Base-by-base conservation (phyloP, 2,329 filamentous ascomycete species). In the Tolypocladium nubicola region DNA sequence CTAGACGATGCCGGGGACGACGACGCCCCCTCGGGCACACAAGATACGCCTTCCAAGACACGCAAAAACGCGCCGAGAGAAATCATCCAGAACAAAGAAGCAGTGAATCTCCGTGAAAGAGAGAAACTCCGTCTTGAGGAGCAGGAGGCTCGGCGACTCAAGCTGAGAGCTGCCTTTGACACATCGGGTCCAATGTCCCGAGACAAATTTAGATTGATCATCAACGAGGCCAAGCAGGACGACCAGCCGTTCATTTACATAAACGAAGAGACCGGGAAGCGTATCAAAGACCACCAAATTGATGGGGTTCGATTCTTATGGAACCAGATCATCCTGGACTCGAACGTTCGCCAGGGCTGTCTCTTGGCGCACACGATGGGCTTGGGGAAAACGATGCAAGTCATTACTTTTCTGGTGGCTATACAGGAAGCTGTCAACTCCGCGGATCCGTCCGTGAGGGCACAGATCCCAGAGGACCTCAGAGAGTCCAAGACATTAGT, bases 281-380 rank as follows among this genome's bases (percentile, higher is more conserved):
- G 74, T 7, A 88, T 96, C 60, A 93, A 94, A 64, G 77, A 83
- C 10, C 90, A 96, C 69, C 92, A 97, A 66, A 77, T 95, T 52
- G 78, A 83, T 1, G 92, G 92, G 1, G 83, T 96, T 23, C 85
- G 86, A 13, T 96, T 96, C 70, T 82, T 97, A 76, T 97, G 92
- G 90, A 85, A 90, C 62, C 87, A 93, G 61, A 75, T 96, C 50
- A 82, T 93, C 7, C 78, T 80, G 38, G 80, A 85, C 57, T 68
- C 75, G 1, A 73, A 78, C 4, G 73, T 76, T 6, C 78, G 79
- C 21, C 85, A 91, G 69, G 91, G 91, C 2, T 95, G 89, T 66
- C 78, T 96, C 14, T 77, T 96, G 23, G 88, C 91, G 7, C 91
- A 96, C 68, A 90, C 89, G 0, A 96, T 96, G 91, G 92, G 92